Conservation (phyloP, 2,329 filamentous ascomycete species). For the Cladosporium sp. region DNA sequence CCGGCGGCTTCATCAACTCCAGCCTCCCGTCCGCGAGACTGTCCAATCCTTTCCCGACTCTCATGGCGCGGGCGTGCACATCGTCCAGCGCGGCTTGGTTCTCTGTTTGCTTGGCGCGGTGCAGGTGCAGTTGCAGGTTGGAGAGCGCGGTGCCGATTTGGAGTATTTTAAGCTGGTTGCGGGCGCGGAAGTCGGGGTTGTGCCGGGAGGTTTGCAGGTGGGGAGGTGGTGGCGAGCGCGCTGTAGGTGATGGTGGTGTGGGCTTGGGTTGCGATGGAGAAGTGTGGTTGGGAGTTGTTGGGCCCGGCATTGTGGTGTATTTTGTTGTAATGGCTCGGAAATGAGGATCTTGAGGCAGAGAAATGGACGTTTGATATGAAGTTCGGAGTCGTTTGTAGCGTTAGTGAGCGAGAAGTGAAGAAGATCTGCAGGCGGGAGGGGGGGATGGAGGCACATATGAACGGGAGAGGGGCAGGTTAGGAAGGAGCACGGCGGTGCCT, state of each 20-base stretch:
- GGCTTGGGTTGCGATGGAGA: neutral
- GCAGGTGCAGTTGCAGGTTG: neutral
- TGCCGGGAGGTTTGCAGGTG: neutral
- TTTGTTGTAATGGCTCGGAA: neutral
- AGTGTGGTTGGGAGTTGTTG: neutral
- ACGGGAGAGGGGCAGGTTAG: too few relatives aligned
- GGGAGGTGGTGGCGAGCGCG: neutral
- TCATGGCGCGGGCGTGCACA: neutral
- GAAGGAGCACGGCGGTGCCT: neutral
- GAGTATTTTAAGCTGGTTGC: conserved; percentile 1
- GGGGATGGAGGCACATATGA: too few relatives aligned
- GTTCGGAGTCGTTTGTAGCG: too few relatives aligned
- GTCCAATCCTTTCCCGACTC: neutral
- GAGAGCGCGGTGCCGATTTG: neutral
- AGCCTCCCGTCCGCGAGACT: neutral
- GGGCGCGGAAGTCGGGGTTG: neutral
- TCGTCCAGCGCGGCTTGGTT: neutral
- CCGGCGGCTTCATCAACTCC: neutral
- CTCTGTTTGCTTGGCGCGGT: neutral
- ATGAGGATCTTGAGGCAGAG: too few relatives aligned
- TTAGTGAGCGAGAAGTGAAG: too few relatives aligned
- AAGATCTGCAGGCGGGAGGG: too few relatives aligned
- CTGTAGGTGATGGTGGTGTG: neutral
- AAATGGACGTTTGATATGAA: too few relatives aligned
- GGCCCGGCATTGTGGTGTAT: neutral